These are phyloP conservation scores for Mortierella sp. DNA, from an alignment of 371 early-diverging fungal species.

Conservation along the genomic window DNA sequence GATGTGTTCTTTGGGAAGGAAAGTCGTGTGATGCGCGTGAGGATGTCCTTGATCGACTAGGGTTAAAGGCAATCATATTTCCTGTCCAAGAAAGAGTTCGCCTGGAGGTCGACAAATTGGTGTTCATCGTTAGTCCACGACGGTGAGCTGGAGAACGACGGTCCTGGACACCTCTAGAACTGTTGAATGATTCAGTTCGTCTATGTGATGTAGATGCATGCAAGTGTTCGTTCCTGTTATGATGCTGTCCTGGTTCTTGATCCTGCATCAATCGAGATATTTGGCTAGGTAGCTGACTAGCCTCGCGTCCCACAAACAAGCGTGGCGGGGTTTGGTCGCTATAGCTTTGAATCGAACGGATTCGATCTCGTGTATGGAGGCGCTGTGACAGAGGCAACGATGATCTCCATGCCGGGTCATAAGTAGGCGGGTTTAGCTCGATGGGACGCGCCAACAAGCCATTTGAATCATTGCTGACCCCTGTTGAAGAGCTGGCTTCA, in stretches of 20 bases:
- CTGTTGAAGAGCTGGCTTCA: not conserved
- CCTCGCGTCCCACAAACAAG: not conserved
- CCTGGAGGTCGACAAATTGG: slow-evolving; percentile 6
- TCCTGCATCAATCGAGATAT: not conserved
- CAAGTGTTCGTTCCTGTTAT: not conserved
- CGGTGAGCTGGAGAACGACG: not conserved
- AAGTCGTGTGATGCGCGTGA: not conserved
- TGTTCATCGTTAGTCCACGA: not conserved
- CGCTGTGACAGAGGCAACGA: slow-evolving; percentile 8
- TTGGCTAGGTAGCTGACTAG: not conserved
- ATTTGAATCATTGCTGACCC: not conserved
- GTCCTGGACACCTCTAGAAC: not conserved
- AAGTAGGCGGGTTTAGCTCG: slow-evolving; percentile 25
- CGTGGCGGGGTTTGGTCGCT: not conserved
- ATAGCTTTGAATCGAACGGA: not conserved
- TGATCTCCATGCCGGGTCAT: slow-evolving; percentile 29
- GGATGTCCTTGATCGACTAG: not conserved
- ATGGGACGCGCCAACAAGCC: not conserved
- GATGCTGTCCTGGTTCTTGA: not conserved
- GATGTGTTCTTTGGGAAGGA: not conserved
- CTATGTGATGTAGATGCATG: slow-evolving; percentile 10
- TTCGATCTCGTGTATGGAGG: not conserved
- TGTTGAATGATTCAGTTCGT: slow-evolving; percentile 19
- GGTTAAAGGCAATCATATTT: not conserved
- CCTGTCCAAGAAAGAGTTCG: slow-evolving; percentile 42